Evolutionary conservation across 2,329 filamentous ascomycete species (phyloP).

Genomic region (Alternaria triticimaculans): DNA sequence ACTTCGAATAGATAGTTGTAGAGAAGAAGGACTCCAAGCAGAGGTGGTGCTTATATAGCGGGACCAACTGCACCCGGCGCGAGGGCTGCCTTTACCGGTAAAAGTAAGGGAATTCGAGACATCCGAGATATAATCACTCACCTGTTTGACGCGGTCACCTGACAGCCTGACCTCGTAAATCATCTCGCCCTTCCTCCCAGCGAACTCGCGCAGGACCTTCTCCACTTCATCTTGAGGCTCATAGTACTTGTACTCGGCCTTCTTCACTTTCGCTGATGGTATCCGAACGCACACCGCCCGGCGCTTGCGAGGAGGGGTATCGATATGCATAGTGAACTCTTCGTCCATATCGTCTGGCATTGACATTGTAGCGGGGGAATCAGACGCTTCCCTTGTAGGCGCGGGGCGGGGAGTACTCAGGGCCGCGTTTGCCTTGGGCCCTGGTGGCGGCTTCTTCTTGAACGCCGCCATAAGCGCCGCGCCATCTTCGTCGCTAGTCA

Average conservation of each 20-base stretch:
- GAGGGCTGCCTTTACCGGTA: slow-evolving; percentile 3
- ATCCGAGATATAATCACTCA: slow-evolving; percentile 37
- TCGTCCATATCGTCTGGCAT: slow-evolving; percentile 20
- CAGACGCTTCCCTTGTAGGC: slow-evolving; percentile 7
- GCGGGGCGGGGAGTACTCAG: background rate
- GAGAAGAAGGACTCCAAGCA: background rate
- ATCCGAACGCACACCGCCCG: slow-evolving; percentile 35
- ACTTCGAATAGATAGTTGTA: background rate
- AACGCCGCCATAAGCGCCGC: slow-evolving; percentile 39
- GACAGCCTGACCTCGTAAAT: slow-evolving; percentile 53
- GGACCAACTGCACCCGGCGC: no score
- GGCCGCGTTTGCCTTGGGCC: background rate
- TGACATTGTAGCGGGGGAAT: slow-evolving; percentile 21
- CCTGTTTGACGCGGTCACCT: slow-evolving; percentile 50
- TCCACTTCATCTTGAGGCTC: slow-evolving; percentile 45
- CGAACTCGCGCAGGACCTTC: slow-evolving; percentile 50
- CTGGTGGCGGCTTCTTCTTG: slow-evolving; percentile 12
- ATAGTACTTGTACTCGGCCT: slow-evolving; percentile 44
- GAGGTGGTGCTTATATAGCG: background rate
- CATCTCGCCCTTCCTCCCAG: slow-evolving; percentile 35
- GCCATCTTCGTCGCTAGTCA: slow-evolving; percentile 38
- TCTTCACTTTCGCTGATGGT: slow-evolving; percentile 28
- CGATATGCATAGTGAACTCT: background rate
- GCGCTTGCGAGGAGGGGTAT: slow-evolving; percentile 10
- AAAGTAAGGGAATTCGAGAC: background rate